Base-by-base conservation (phyloP, 2,329 filamentous ascomycete species). In the Neoscytalidium dimidiatum region DNA sequence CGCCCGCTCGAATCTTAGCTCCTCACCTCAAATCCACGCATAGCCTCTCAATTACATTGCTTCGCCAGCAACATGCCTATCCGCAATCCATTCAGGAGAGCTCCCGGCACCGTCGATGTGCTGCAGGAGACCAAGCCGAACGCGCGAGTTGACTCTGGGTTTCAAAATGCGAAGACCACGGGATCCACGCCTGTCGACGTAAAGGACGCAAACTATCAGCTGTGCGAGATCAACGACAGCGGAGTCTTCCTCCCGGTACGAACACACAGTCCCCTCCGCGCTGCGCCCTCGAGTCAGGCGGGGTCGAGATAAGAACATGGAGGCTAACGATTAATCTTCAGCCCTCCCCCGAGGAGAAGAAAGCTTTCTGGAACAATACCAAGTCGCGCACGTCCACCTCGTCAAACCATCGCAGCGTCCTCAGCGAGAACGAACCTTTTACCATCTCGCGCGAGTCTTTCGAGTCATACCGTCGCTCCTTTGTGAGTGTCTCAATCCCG, bases 371-470 rank as follows among this genome's bases (percentile, higher is more conserved):
- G 93, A 81, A 81, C 64, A 81, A 80, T 69, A 77, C 74, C 60
- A 82, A 93, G 93, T 81, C 81, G 62, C 81, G 80, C 69, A 75
- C 75, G 53, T 86, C 81, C 23, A 81, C 80, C 66, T 83, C 85
- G 43, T 83, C 83, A 31, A 85, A 86, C 68, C 85, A 87, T 74
- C 82, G 86, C 64, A 88, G 85, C 74, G 86, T 90, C 71, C 82
- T 92, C 66, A 88, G 89, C 71, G 92, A 96, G 67, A 94, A 93
- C 71, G 94, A 98, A 75, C 93, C 91, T 14, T 98, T 98, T 76
- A 92, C 91, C 68, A 98, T 98, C 76, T 97, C 94, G 41, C 87
- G 94, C 72, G 95, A 98, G 80, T 97, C 94, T 1, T 98, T 98
- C 74, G 95, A 98, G 77, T 97, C 94, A 3, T 98, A 98, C 80